Conservation (phyloP, 2,329 filamentous ascomycete species). For the Nannizzia gypsea region DNA sequence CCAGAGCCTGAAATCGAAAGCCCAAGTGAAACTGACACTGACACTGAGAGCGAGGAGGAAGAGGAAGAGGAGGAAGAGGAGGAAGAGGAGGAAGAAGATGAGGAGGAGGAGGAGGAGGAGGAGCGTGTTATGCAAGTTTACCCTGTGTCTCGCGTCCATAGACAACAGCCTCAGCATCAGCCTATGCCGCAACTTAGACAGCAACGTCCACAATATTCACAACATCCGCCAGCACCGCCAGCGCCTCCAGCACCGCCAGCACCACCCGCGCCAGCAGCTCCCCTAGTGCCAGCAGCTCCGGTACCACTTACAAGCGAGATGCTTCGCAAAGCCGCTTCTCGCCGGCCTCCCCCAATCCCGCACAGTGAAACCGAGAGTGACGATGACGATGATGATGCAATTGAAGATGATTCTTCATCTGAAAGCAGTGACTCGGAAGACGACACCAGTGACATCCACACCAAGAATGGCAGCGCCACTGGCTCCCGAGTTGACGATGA, state of each 20-base stretch:
- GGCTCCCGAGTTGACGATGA: constrained; percentile 26
- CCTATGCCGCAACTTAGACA: not conserved
- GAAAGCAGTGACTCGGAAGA: constrained; percentile 24
- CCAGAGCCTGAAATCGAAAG: not conserved
- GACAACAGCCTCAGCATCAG: not conserved
- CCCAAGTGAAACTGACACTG: constrained; percentile 1
- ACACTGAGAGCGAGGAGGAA: not conserved
- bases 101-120: not conserved
- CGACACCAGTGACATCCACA: constrained; percentile 25
- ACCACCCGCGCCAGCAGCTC: not conserved
- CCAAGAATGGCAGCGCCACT: constrained; percentile 23
- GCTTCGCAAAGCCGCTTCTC: not conserved
- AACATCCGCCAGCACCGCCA: no score
- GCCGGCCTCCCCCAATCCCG: not conserved
- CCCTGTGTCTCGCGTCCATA: not conserved
- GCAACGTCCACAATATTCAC: no score
- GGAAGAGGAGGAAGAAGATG: not conserved
- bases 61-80: not conserved
- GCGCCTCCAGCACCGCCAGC: not conserved
- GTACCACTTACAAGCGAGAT: not conserved
- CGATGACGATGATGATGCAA: constrained; percentile 29
- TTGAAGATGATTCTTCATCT: constrained; percentile 32
- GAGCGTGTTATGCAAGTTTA: not conserved
- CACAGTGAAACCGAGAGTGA: constrained; percentile 6
- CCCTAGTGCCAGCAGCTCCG: not conserved